Conservation (phyloP, 2,329 filamentous ascomycete species). For the Diaporthe velutina region DNA sequence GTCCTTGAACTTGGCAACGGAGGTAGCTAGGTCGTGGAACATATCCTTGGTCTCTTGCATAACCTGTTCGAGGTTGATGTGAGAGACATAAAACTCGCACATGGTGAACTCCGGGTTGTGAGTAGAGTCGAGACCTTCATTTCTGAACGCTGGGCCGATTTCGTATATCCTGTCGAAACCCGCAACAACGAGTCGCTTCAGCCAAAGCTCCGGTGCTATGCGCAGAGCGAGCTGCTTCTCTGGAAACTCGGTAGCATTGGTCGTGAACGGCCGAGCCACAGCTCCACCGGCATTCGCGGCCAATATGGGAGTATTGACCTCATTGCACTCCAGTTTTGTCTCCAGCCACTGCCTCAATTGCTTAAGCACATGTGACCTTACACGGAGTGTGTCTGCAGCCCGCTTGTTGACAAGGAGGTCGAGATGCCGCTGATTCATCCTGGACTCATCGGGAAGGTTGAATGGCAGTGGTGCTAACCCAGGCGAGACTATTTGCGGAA, state of each 20-base stretch:
- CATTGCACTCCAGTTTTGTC: conserved; percentile 50
- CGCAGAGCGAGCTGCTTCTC: conserved; percentile 80
- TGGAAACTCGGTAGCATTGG: conserved; percentile 80
- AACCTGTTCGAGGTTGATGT: conserved; percentile 80
- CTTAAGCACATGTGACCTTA: conserved; percentile 81
- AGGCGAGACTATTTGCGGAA: conserved; percentile 82
- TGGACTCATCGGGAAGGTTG: conserved; percentile 78
- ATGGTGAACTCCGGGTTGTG: conserved; percentile 99
- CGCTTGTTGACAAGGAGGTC: conserved; percentile 84
- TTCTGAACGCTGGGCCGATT: conserved; percentile 91
- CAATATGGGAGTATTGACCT: conserved; percentile 93
- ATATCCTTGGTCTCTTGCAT: conserved; percentile 82
- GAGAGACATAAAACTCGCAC: conserved; percentile 96
- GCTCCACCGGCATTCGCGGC: conserved; percentile 88
- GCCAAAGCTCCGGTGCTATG: conserved; percentile 94
- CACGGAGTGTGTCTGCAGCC: conserved; percentile 76
- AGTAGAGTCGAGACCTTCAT: conserved; percentile 90
- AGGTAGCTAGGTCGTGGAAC: conserved; percentile 68
- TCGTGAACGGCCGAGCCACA: conserved; percentile 87
- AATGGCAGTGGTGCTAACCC: conserved; percentile 84
- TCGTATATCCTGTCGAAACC: conserved; percentile 93
- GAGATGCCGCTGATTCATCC: conserved; percentile 83
- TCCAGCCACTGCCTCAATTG: conserved; percentile 76
- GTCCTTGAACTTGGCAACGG: conserved; percentile 26
- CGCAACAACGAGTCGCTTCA: conserved; percentile 91